Base-by-base conservation (phyloP, 169 alveolate genomes). In the Eimeria mitis region DNA sequence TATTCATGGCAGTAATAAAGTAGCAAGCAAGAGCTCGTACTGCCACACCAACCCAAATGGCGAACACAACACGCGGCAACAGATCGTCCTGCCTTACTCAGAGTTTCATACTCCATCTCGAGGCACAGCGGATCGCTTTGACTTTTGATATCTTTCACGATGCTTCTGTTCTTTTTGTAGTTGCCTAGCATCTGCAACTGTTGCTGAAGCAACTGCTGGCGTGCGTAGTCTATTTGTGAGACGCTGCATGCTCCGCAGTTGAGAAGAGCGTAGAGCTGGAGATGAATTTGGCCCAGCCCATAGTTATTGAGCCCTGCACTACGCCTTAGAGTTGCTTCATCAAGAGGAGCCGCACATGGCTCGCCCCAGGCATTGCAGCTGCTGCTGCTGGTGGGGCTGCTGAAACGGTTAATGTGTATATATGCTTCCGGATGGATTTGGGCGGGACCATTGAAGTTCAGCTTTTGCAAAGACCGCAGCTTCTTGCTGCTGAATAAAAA, bases 391-490 rank as follows among this genome's bases (percentile, higher is more conserved):
- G 68, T 7, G 65, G 65, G 37, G 52, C 92, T 87, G 34, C 19
- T n/a, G 61, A 34, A 25, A 34, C 54, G 92, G 47, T 63, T 40
- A 5, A 87, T 87, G 61, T 87, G 92, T 87, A 87, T 87, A 25
- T 87, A 87, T 0, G 92, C 92, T 42, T 87, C 92, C n/a, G 92
- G 92, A 65, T 87, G 92, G 47, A 87, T 87, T 87, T 87, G 92
- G 44, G 96, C 84, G n/a, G 96, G 96, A 83, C 96, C 96, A 79
- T 85, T 83, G 96, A 94, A 94, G 87, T 83, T 78, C 25, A 94
- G 79, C 89, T 94, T 94, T n/a, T 81, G 94, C 31, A 94, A 44
- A 37, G 90, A 89, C 70, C 94, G 94, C 42, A 94, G 83, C 89
- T 94, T 89, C 40, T 91, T 88, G 42, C 89, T 79, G 78, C 89